phyloP scores from a whole-genome alignment of 2,329 filamentous ascomycete genomes.

The Trichoderma aggressivum region DNA sequence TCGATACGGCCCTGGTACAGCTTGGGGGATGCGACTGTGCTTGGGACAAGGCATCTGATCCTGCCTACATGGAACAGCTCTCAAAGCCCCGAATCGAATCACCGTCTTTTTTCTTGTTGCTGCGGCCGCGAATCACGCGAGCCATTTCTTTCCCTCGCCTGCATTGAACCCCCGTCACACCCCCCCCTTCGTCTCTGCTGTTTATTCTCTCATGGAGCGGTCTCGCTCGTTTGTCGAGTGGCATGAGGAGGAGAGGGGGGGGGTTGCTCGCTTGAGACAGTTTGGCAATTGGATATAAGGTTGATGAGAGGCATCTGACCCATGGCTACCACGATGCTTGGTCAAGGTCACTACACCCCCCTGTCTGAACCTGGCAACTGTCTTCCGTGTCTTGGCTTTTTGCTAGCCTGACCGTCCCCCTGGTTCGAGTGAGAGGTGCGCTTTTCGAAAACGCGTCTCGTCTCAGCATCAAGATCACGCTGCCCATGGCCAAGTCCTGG shows the following conservation, averaged over 20 bases:
- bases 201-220: neutral
- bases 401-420: constrained; percentile 3
- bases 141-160: neutral
- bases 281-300: neutral
- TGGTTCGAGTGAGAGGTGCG: neutral
- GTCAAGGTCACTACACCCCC: neutral
- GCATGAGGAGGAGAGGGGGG: neutral
- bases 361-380: constrained; percentile 1
- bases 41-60: constrained; percentile 7
- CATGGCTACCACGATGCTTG: constrained; percentile 8
- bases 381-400: constrained; percentile 13
- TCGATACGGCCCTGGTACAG: neutral
- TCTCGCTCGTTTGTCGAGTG: neutral
- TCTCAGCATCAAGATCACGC: constrained; percentile 10
- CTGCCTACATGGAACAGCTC: constrained; percentile 7
- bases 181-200: neutral
- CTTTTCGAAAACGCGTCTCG: constrained; percentile 8
- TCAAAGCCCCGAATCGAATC: neutral
- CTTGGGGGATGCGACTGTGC: neutral
- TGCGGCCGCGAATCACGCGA: neutral
- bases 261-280: neutral
- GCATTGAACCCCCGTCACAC: neutral
- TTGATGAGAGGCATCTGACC: constrained; percentile 13
- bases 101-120: neutral
- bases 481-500: neutral